phyloP scores from a whole-genome alignment of 495 filamentous ascomycete species.

The Penicillium steckii region DNA sequence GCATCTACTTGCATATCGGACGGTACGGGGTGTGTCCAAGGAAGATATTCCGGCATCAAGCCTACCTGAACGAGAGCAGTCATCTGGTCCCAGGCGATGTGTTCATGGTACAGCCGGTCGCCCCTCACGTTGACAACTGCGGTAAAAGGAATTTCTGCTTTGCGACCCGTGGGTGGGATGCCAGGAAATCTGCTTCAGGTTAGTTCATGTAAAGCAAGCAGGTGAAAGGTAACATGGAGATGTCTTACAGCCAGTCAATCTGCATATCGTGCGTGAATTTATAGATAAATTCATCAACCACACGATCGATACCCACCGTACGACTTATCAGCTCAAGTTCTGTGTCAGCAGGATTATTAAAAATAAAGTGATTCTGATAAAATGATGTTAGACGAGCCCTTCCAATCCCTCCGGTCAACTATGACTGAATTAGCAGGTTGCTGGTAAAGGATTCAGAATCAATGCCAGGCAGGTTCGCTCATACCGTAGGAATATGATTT shows the following conservation, averaged over 20 bases:
- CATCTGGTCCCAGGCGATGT: constrained; percentile 79
- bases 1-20: too few relatives aligned
- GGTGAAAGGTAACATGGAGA: background rate
- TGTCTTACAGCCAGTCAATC: constrained; percentile 63
- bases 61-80: constrained; percentile 69
- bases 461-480: background rate
- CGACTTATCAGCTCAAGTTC: constrained; percentile 63
- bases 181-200: constrained; percentile 50
- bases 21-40: too few relatives aligned
- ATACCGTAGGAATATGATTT: constrained; percentile 46
- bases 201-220: background rate
- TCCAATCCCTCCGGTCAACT: constrained; percentile 66
- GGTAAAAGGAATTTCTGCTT: constrained; percentile 63
- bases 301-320: constrained; percentile 55
- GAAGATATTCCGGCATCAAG: constrained; percentile 56
- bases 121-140: constrained; percentile 70
- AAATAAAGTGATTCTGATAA: constrained; percentile 68
- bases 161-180: constrained; percentile 60
- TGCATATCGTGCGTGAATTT: constrained; percentile 61
- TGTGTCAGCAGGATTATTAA: constrained; percentile 58
- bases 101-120: constrained; percentile 70
- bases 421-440: background rate
- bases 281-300: constrained; percentile 53
- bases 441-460: background rate
- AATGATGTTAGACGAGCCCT: constrained; percentile 56